Percentiles rank a stretch among this genome's conserved stretches.
phyloP scores from a whole-genome alignment of 2,329 filamentous ascomycete species.

The Aspergillus pseudoviridinutans region DNA sequence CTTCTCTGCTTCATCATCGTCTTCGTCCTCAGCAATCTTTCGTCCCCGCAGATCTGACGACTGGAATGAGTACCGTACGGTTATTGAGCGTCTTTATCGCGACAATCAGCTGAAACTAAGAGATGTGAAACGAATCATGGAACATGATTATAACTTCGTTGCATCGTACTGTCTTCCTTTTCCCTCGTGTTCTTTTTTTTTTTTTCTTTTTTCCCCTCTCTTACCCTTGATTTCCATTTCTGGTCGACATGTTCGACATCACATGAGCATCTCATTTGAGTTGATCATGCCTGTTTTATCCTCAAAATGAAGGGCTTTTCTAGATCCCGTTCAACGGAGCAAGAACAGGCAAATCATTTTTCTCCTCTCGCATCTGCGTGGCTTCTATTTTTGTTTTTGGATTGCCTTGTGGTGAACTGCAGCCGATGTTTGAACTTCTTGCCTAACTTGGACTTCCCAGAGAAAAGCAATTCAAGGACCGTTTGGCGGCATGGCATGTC shows the following conservation, averaged over 20 bases:
- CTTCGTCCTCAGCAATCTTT: conserved; percentile 21
- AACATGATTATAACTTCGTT: conserved; percentile 32
- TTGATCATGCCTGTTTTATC: background rate
- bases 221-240: background rate
- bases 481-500: conserved; percentile 34
- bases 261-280: background rate
- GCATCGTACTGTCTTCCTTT: conserved; percentile 28
- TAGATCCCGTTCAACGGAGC: background rate
- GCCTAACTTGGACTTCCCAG: conserved; percentile 16
- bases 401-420: background rate
- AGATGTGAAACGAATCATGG: conserved; percentile 37
- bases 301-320: background rate
- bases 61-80: conserved; percentile 34
- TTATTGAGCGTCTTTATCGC: conserved; percentile 34
- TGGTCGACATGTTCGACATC: background rate
- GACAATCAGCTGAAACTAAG: conserved; percentile 32
- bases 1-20: conserved; percentile 14
- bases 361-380: background rate
- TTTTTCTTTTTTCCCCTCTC: conserved; percentile 8
- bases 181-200: conserved; percentile 2
- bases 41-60: conserved; percentile 35
- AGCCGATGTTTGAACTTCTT: background rate
- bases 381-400: conserved; percentile 7
- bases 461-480: conserved; percentile 39
- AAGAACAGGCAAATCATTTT: background rate